A percentile compares a stretch with the other conserved stretches of the same genome.
These are phyloP conservation scores for Neonectria magnoliae DNA, from an alignment of 2,329 filamentous ascomycete genomes.

Conservation along the genomic window DNA sequence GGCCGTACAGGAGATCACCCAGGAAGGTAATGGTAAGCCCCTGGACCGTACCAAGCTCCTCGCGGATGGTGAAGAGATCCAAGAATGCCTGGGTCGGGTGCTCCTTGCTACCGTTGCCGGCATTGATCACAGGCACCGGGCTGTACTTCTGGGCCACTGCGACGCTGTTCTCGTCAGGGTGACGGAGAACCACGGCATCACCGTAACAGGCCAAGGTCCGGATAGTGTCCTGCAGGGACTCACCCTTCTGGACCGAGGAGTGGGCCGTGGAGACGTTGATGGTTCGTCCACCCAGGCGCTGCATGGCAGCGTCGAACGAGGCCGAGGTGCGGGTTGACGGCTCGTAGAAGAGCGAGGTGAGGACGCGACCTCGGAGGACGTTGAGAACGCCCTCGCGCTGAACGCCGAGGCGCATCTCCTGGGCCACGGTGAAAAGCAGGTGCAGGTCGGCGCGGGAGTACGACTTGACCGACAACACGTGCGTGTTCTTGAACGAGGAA, in stretches of 20 bases:
- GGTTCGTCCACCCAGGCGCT: constrained; percentile 90
- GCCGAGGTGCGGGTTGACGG: constrained; percentile 94
- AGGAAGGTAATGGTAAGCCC: constrained; percentile 96
- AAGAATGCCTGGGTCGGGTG: constrained; percentile 98
- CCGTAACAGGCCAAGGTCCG: constrained; percentile 94
- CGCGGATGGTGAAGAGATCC: constrained; percentile 97
- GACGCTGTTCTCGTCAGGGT: constrained; percentile 84
- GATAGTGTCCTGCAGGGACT: constrained; percentile 91
- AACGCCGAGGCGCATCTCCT: constrained; percentile 96
- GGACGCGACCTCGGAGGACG: constrained; percentile 83
- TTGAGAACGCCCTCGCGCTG: constrained; percentile 91
- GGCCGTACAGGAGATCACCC: constrained; percentile 91
- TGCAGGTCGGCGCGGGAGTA: constrained; percentile 90
- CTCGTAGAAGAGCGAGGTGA: constrained; percentile 97
- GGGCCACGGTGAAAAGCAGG: constrained; percentile 92
- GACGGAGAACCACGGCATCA: constrained; percentile 94
- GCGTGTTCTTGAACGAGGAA: constrained; percentile 88
- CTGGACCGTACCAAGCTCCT: constrained; percentile 95
- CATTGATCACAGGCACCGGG: constrained; percentile 93
- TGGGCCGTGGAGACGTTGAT: constrained; percentile 83
- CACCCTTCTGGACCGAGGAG: constrained; percentile 93
- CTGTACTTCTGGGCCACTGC: constrained; percentile 87
- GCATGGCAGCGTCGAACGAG: constrained; percentile 98
- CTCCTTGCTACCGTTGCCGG: constrained; percentile 93
- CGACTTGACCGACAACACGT: constrained; percentile 91